Evolutionary conservation across 2,329 filamentous ascomycete species (phyloP).

Genomic region (Exserohilum turcica): DNA sequence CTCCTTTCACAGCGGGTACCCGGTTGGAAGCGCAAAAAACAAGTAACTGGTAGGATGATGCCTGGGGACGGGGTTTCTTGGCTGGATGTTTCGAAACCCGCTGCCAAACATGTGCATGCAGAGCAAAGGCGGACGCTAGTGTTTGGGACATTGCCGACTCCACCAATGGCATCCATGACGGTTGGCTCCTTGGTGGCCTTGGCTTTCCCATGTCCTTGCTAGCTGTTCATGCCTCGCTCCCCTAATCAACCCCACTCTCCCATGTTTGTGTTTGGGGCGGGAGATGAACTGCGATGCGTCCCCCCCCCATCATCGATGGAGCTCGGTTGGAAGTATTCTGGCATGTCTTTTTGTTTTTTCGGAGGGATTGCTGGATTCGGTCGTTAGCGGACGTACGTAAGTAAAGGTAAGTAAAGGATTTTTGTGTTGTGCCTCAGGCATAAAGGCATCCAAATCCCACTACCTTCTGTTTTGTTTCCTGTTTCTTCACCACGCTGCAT

Average conservation of each 20-base stretch:
- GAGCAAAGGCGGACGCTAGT: slow-evolving; percentile 14
- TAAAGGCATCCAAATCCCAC: neutral
- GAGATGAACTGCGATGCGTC: slow-evolving; percentile 7
- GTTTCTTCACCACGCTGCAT: slow-evolving; percentile 9
- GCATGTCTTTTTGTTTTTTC: no score
- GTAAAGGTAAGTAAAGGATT: no score
- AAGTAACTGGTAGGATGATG: neutral
- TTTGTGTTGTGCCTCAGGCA: slow-evolving; percentile 1
- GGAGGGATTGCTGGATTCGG: no score
- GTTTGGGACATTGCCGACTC: slow-evolving; percentile 13
- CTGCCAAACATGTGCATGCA: slow-evolving; percentile 12
- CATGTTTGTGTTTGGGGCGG: slow-evolving; percentile 10
- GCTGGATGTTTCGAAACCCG: slow-evolving; percentile 25
- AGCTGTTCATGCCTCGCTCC: slow-evolving; percentile 19
- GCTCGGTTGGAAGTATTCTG: slow-evolving; percentile 5
- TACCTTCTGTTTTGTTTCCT: neutral
- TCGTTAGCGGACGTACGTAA: no score
- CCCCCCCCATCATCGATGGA: no score
- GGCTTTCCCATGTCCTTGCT: neutral
- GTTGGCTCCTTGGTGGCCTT: slow-evolving; percentile 5
- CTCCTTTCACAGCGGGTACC: no score
- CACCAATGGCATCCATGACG: slow-evolving; percentile 4
- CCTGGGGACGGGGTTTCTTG: neutral
- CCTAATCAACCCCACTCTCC: slow-evolving; percentile 1
- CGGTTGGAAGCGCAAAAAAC: neutral